Conservation (phyloP, 177 flowering plant species). For the Vitis hybrid region DNA sequence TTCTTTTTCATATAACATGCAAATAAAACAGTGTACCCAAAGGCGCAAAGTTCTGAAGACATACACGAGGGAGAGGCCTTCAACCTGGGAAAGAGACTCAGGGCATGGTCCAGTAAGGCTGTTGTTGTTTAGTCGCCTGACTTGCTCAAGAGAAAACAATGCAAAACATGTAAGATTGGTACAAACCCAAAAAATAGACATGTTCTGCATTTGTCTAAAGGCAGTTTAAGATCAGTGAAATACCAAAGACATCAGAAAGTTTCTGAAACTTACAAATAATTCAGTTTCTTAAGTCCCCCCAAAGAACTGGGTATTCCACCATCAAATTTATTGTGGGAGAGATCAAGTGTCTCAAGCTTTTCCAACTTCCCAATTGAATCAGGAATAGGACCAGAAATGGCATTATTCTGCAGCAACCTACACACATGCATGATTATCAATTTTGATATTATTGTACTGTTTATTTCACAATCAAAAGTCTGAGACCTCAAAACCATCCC, state of each 20-base stretch:
- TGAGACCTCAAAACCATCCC: not conserved
- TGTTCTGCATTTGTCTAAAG: too few species aligned
- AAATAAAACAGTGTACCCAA: conserved; percentile 2
- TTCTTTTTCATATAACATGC: not conserved
- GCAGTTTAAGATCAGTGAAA: not conserved
- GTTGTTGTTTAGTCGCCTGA: conserved; percentile 88
- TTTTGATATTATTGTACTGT: not conserved
- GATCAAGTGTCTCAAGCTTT: conserved; percentile 88
- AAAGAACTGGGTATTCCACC: conserved; percentile 80
- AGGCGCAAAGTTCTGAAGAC: conserved; percentile 21
- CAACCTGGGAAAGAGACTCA: conserved; percentile 60
- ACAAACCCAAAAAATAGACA: not conserved
- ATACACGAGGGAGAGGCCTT: conserved; percentile 87
- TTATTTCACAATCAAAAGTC: not conserved
- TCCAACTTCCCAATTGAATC: conserved; percentile 65
- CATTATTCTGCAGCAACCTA: conserved; percentile 93
- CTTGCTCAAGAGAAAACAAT: conserved; percentile 26
- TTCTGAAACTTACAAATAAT: conserved; percentile 70
- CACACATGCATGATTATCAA: conserved; percentile 6
- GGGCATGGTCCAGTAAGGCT: conserved; percentile 84
- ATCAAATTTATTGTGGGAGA: conserved; percentile 70
- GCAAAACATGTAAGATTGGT: not conserved
- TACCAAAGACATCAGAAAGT: not conserved
- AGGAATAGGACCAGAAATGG: conserved; percentile 83
- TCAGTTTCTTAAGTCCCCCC: conserved; percentile 70